A percentile compares a stretch with the other conserved stretches of the same genome.
Conservation (phyloP, 345 rosid species). For the Salix dunnii region DNA sequence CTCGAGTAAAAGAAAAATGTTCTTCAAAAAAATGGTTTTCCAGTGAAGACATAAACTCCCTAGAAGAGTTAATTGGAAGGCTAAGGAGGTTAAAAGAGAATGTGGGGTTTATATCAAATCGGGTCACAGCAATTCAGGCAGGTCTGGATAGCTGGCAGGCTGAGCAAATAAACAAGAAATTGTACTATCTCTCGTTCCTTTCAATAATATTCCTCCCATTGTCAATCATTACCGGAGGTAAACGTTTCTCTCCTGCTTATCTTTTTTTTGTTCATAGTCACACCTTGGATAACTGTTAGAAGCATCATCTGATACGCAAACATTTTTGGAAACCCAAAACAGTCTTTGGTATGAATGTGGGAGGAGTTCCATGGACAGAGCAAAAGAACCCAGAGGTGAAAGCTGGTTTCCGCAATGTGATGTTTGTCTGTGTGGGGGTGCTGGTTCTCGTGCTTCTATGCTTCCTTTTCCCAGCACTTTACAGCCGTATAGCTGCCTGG, state of each 20-base stretch:
- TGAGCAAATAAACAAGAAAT: slow-evolving; percentile 88
- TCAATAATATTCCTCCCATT: slow-evolving; percentile 91
- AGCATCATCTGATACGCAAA: background rate
- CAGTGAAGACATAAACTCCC: slow-evolving; percentile 49
- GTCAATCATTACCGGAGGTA: slow-evolving; percentile 95
- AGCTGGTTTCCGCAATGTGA: slow-evolving; percentile 84
- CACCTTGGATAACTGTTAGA: too few species aligned
- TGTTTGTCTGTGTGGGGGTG: slow-evolving; percentile 65
- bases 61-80: slow-evolving; percentile 79
- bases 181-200: slow-evolving; percentile 91
- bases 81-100: slow-evolving; percentile 87
- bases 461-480: slow-evolving; percentile 62
- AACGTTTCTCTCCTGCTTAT: background rate
- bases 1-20: slow-evolving; percentile 85
- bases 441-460: slow-evolving; percentile 55
- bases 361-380: slow-evolving; percentile 98
- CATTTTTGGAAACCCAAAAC: slow-evolving; percentile 6
- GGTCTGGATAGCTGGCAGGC: slow-evolving; percentile 94
- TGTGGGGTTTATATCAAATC: slow-evolving; percentile 89
- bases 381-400: slow-evolving; percentile 54
- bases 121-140: slow-evolving; percentile 86
- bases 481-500: slow-evolving; percentile 51
- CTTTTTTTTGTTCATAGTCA: background rate
- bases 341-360: slow-evolving; percentile 99
- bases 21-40: slow-evolving; percentile 70